Evolutionary conservation across 345 rosid genomes (phyloP).

Genomic region (Erysimum cheiranthoides): DNA sequence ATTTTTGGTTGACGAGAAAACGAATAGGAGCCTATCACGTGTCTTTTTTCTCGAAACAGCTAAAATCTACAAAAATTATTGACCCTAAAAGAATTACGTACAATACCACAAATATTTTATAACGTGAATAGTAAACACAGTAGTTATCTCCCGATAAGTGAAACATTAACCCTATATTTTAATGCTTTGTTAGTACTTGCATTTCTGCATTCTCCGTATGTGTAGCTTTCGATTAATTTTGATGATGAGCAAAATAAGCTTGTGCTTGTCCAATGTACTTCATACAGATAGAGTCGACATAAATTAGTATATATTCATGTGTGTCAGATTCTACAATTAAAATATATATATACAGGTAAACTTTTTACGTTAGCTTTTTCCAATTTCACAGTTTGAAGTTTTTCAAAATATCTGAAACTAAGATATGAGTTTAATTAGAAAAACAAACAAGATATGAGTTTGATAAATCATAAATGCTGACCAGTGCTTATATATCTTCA

Average conservation of each 20-base stretch:
- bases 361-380: neutral
- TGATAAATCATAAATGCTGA: neutral
- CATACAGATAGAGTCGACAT: neutral
- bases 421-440: neutral
- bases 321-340: neutral
- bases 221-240: neutral
- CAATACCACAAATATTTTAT: neutral
- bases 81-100: slow-evolving; percentile 5
- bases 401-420: neutral
- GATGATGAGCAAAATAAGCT: neutral
- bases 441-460: neutral
- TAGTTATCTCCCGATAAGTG: neutral
- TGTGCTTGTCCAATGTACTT: neutral
- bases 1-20: slow-evolving; percentile 25
- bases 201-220: slow-evolving; percentile 5
- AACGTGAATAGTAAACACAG: neutral
- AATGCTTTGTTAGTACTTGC: neutral
- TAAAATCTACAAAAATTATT: neutral
- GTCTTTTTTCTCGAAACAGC: slow-evolving; percentile 37
- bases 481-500: neutral
- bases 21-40: slow-evolving; percentile 43
- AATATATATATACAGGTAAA: neutral
- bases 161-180: neutral
- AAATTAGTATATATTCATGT: neutral
- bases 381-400: neutral